Percentiles rank a stretch among this genome's conserved stretches.
phyloP scores from a whole-genome alignment of 768 basidiomycete genomes.

The Podaxis carcinomalis region DNA sequence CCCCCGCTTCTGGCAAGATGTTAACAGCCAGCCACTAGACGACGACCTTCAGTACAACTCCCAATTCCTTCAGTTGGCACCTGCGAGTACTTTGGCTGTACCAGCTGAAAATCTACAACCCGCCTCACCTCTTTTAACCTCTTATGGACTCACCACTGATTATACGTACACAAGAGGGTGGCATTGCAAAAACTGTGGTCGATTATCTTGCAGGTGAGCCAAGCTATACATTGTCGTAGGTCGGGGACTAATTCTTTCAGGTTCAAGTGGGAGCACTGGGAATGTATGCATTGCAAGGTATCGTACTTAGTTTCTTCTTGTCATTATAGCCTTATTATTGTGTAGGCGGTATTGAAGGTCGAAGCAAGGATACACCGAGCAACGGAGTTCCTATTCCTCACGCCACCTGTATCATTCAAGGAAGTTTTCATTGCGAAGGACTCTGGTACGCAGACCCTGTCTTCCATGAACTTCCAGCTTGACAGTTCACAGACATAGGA shows the following conservation, averaged over 20 bases:
- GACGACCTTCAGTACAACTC: conserved; percentile 41
- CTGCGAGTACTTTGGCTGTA: conserved; percentile 19
- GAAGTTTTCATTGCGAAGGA: conserved; percentile 26
- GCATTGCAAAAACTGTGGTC: conserved; percentile 66
- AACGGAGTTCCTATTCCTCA: conserved; percentile 30
- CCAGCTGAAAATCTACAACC: conserved; percentile 5
- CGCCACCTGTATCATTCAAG: conserved; percentile 24
- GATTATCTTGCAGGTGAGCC: conserved; percentile 64
- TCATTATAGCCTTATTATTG: neutral
- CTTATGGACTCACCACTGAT: conserved; percentile 41
- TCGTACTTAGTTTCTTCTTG: neutral
- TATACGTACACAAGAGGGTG: conserved; percentile 61
- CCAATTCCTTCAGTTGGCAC: conserved; percentile 36
- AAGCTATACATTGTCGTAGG: neutral
- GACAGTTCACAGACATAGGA: conserved; percentile 25
- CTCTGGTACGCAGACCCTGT: conserved; percentile 23
- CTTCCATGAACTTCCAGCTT: neutral
- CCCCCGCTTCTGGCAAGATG: conserved; percentile 45
- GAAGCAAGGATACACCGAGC: conserved; percentile 27
- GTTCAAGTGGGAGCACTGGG: conserved; percentile 71
- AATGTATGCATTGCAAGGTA: conserved; percentile 63
- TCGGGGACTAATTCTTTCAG: conserved; percentile 27
- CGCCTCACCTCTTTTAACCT: neutral
- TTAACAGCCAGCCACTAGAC: conserved; percentile 23
- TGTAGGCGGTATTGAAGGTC: conserved; percentile 16